phyloP scores from a whole-genome alignment of 805 yeast genomes.

The Candida boleticola region DNA sequence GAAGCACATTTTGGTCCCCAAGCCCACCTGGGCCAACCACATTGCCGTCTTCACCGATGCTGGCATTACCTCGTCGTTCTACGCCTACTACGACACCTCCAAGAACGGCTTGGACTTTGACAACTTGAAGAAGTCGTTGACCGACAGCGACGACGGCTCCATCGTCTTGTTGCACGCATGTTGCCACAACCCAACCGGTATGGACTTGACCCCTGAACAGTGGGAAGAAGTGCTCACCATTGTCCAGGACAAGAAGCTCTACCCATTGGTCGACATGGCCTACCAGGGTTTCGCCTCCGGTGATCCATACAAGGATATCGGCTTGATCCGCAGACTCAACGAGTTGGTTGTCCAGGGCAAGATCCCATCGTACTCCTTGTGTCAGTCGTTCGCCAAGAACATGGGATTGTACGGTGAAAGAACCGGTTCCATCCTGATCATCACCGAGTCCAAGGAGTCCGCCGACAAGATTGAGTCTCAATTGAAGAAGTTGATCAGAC shows the following conservation, averaged over 20 bases:
- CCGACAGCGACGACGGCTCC: slow-evolving; percentile 53
- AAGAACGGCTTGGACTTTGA: slow-evolving; percentile 65
- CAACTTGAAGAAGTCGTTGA: slow-evolving; percentile 59
- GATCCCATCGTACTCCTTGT: slow-evolving; percentile 51
- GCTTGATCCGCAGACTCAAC: slow-evolving; percentile 45
- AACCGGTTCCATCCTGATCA: slow-evolving; percentile 74
- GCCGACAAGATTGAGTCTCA: slow-evolving; percentile 66
- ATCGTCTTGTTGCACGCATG: slow-evolving; percentile 86
- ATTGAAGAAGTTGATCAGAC: slow-evolving; percentile 78
- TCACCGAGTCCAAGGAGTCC: slow-evolving; percentile 55
- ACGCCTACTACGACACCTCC: slow-evolving; percentile 66
- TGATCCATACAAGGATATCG: slow-evolving; percentile 66
- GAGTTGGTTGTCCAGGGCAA: slow-evolving; percentile 48
- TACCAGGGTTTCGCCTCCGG: slow-evolving; percentile 96
- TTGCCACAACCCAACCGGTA: slow-evolving; percentile 97
- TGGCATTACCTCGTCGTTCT: slow-evolving; percentile 61
- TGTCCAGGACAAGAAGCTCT: slow-evolving; percentile 53
- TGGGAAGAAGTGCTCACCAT: slow-evolving; percentile 76
- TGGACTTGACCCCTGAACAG: slow-evolving; percentile 79
- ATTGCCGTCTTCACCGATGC: slow-evolving; percentile 72
- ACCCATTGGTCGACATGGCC: slow-evolving; percentile 89
- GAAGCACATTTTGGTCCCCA: slow-evolving; percentile 66
- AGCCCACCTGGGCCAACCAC: slow-evolving; percentile 96
- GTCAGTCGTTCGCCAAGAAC: slow-evolving; percentile 48
- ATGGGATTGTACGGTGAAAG: slow-evolving; percentile 51